Conservation (phyloP, 129 eudicot species). For the Apium graveolens region DNA sequence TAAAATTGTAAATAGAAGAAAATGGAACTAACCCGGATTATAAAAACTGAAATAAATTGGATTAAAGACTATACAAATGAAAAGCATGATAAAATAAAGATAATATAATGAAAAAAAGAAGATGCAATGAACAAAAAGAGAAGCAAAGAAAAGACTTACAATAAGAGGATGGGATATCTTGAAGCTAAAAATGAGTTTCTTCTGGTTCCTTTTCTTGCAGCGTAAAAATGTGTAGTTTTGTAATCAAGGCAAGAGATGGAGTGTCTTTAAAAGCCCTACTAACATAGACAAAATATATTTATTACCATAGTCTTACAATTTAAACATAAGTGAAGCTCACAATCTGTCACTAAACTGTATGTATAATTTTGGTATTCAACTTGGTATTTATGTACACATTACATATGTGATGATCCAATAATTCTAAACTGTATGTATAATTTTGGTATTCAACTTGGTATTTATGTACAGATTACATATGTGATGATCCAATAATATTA, state of each 20-base stretch:
- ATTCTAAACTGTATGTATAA: no score
- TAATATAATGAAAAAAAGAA: slow-evolving; percentile 14
- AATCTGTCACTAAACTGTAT: background rate
- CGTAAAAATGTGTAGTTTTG: slow-evolving; percentile 6
- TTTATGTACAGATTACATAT: no score
- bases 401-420: no score
- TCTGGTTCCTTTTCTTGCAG: slow-evolving; percentile 7
- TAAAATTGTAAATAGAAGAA: background rate
- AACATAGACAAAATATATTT: background rate
- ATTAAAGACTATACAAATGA: slow-evolving; percentile 23
- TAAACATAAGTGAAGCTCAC: background rate
- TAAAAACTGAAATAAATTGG: slow-evolving; percentile 13
- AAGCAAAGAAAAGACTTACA: slow-evolving; percentile 69
- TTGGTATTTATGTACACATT: background rate
- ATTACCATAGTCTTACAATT: background rate
- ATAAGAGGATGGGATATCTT: slow-evolving; percentile 69
- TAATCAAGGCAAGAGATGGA: slow-evolving; percentile 44
- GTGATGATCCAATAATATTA: no score
- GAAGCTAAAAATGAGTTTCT: slow-evolving; percentile 32
- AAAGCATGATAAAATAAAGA: slow-evolving; percentile 6
- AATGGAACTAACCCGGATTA: slow-evolving; percentile 7
- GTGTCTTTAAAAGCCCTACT: slow-evolving; percentile 1
- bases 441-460: no score
- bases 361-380: background rate
- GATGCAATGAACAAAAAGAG: slow-evolving; percentile 14